Percentiles rank a stretch among this genome's conserved stretches.
Conservation (phyloP, 169 alveolate species). For the Eimeria sp. region DNA sequence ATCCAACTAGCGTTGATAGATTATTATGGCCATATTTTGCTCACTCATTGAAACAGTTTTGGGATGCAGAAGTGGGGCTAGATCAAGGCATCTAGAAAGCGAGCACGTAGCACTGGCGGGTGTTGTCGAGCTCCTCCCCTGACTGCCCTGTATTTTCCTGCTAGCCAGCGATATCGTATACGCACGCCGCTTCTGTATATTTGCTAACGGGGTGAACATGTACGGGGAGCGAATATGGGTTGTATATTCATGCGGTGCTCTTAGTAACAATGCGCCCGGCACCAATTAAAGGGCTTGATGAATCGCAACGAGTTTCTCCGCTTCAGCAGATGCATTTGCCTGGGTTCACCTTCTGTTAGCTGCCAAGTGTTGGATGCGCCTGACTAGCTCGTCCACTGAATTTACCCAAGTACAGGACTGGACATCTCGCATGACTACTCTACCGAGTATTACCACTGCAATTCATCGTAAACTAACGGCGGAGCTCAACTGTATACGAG, state of each 20-base stretch:
- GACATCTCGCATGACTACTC: not conserved
- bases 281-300: not conserved
- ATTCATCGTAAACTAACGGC: too few species aligned
- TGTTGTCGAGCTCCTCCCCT: not conserved
- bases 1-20: not conserved
- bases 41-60: not conserved
- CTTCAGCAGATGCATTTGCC: not conserved
- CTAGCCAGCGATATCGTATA: not conserved
- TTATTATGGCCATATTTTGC: not conserved
- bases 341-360: not conserved
- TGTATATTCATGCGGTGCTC: not conserved
- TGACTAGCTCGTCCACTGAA: not conserved
- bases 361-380: not conserved
- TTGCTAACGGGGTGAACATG: not conserved
- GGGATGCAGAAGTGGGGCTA: not conserved
- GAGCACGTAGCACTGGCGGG: not conserved
- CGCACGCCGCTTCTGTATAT: not conserved
- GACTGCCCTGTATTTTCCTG: not conserved
- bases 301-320: not conserved
- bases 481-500: not conserved
- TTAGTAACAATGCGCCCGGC: not conserved
- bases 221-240: not conserved
- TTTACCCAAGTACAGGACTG: not conserved
- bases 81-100: not conserved
- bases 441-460: not conserved